A percentile compares a stretch with the other conserved stretches of the same genome.
Conservation (phyloP, 371 early-diverging fungal species). For the Rhizopus delemar region DNA sequence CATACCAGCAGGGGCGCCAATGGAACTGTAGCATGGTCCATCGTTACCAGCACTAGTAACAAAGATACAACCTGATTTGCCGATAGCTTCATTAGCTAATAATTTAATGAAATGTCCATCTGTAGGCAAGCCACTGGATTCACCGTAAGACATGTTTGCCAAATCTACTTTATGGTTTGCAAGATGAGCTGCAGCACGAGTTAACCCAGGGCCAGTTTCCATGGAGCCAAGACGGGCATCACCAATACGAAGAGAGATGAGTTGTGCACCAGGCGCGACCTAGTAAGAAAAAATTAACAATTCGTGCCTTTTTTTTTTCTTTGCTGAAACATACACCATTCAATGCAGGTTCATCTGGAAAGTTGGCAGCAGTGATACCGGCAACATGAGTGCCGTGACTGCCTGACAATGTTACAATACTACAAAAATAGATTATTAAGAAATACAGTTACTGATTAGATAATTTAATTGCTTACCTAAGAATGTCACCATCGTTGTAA, state of each 20-base stretch:
- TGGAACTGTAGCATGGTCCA: slow-evolving; percentile 87
- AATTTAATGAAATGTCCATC: slow-evolving; percentile 81
- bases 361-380: slow-evolving; percentile 80
- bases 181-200: slow-evolving; percentile 81
- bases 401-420: slow-evolving; percentile 82
- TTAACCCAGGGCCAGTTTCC: slow-evolving; percentile 88
- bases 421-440: slow-evolving; percentile 12
- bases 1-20: slow-evolving; percentile 88
- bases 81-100: slow-evolving; percentile 79
- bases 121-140: slow-evolving; percentile 72
- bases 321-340: slow-evolving; percentile 69
- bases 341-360: slow-evolving; percentile 80
- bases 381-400: slow-evolving; percentile 96
- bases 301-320: neutral
- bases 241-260: slow-evolving; percentile 92
- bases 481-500: slow-evolving; percentile 79
- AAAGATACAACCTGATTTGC: slow-evolving; percentile 82
- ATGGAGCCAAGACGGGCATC: slow-evolving; percentile 82
- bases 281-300: slow-evolving; percentile 14
- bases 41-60: slow-evolving; percentile 91
- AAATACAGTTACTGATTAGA: neutral
- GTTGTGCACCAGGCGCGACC: slow-evolving; percentile 90
- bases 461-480: slow-evolving; percentile 42
- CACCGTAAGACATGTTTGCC: slow-evolving; percentile 97
- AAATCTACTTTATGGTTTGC: slow-evolving; percentile 80